Base-by-base conservation (phyloP, 1,284 basidiomycete genomes). In the Retiboletus flavoniger region DNA sequence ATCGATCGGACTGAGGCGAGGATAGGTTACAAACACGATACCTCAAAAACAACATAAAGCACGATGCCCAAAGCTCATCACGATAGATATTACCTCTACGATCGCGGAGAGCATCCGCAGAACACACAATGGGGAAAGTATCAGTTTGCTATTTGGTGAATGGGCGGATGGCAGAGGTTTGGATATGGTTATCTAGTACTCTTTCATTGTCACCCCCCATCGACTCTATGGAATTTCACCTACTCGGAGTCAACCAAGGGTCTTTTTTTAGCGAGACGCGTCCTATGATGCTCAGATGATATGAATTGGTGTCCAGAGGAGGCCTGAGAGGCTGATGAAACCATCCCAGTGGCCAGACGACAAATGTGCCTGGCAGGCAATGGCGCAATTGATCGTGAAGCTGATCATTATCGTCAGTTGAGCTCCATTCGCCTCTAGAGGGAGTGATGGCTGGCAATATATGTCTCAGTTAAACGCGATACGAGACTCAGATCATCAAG, bases 101-200 rank as follows among this genome's bases (percentile, higher is more conserved):
- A 89, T 99, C 54, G 92, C 95, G 10, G 96, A 99, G 78, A 94
- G 91, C 66, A 98, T 99, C 60, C 88, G 97, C 45, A 79, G 96
- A 62, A 97, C 95, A 19, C 96, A 99, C 74, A 98, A 99, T 63
- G 96, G 96, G 60, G 91, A 97, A 77, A 91, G 89, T 60, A 91
- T 91, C 63, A 89, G 87, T 60, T 68, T 91, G 45, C 73, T 92
- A n/a, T 92, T 92, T 62, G 87, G 85, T 36, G 89, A 90, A 60
- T 90, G 86, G 84, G 78, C 82, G 17, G 82, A 81, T 59, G 73
- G 74, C 8, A 72, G 74, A 31, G 72, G 70, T 50, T 68, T 82
- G 50, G 72, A 76, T 32, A 66, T 79, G 26, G 58, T 76, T 36
- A 28, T 36, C 16, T 68, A 68, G 52, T 31, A 34, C 13, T 24